Evolutionary conservation across 345 rosid species (phyloP).

Genomic region (Lepidium africanum): DNA sequence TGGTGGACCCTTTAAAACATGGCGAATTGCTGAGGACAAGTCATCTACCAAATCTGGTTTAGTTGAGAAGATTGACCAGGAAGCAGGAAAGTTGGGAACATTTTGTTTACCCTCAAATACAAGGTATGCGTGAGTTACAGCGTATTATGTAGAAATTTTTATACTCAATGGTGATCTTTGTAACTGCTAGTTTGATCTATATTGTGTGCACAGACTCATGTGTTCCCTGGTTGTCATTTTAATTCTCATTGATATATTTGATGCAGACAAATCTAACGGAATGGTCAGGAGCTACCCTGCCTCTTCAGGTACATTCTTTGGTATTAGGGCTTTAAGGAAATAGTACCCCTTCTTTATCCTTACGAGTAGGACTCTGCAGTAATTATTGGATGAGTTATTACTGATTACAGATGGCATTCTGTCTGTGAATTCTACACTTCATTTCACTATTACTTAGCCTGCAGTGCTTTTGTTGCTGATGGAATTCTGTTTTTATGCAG

Average conservation of each 20-base stretch:
- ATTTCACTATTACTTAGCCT: background rate
- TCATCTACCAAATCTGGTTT: slow-evolving; percentile 87
- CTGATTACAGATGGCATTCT: background rate
- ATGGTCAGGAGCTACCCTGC: slow-evolving; percentile 96
- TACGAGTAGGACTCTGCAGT: background rate
- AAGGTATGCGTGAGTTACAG: slow-evolving; percentile 52
- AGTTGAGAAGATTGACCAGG: slow-evolving; percentile 97
- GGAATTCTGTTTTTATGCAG: slow-evolving; percentile 34
- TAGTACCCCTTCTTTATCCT: background rate
- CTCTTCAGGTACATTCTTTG: slow-evolving; percentile 68
- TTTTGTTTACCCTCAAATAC: slow-evolving; percentile 88
- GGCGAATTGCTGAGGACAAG: slow-evolving; percentile 92
- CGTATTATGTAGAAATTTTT: background rate
- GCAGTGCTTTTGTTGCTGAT: slow-evolving; percentile 1
- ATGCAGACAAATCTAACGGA: slow-evolving; percentile 88
- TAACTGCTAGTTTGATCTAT: background rate
- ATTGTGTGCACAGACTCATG: background rate
- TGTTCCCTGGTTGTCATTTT: background rate
- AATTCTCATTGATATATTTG: slow-evolving; percentile 13
- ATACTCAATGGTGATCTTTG: background rate
- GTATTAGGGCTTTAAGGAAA: background rate
- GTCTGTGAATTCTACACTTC: background rate
- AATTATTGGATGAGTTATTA: background rate
- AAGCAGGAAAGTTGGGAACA: slow-evolving; percentile 94
- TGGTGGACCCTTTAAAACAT: slow-evolving; percentile 90